Percentiles rank a stretch among this genome's conserved stretches.
These are phyloP conservation scores for Oryza nivara DNA, from an alignment of 176 grass and related monocot genomes.

Conservation along the genomic window DNA sequence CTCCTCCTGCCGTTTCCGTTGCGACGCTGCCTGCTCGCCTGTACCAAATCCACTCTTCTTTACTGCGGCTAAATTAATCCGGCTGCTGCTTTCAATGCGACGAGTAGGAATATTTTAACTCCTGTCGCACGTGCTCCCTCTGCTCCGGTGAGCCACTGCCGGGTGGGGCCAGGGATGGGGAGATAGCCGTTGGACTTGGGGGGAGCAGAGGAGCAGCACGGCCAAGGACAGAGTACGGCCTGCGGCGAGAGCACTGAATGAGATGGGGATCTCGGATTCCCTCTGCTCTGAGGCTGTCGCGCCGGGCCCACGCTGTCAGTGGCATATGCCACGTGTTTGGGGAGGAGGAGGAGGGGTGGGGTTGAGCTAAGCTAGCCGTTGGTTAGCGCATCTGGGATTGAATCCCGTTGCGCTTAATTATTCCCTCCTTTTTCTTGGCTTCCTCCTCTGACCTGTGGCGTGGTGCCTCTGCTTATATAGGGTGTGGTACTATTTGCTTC, in stretches of 20 bases:
- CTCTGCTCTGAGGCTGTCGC: not conserved
- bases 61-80: conserved; percentile 26
- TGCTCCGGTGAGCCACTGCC: conserved; percentile 8
- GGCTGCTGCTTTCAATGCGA: conserved; percentile 26
- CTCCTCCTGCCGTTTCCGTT: not conserved
- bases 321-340: not conserved
- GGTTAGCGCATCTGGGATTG: conserved; percentile 49
- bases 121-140: conserved; percentile 41
- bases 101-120: not conserved
- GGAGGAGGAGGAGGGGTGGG: no score
- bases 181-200: conserved; percentile 49
- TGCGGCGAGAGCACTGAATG: conserved; percentile 31
- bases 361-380: conserved; percentile 50
- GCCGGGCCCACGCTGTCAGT: conserved; percentile 6
- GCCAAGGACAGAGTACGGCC: conserved; percentile 18
- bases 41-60: conserved; percentile 14
- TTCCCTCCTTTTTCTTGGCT: conserved; percentile 46
- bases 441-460: not conserved
- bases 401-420: conserved; percentile 43
- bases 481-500: conserved; percentile 18
- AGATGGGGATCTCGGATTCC: conserved; percentile 34
- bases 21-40: not conserved
- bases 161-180: not conserved
- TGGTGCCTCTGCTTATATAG: conserved; percentile 46
- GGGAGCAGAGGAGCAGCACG: not conserved